These are phyloP conservation scores for Bipolaris oryzae DNA, from an alignment of 2,329 filamentous ascomycete species.

Conservation along the genomic window DNA sequence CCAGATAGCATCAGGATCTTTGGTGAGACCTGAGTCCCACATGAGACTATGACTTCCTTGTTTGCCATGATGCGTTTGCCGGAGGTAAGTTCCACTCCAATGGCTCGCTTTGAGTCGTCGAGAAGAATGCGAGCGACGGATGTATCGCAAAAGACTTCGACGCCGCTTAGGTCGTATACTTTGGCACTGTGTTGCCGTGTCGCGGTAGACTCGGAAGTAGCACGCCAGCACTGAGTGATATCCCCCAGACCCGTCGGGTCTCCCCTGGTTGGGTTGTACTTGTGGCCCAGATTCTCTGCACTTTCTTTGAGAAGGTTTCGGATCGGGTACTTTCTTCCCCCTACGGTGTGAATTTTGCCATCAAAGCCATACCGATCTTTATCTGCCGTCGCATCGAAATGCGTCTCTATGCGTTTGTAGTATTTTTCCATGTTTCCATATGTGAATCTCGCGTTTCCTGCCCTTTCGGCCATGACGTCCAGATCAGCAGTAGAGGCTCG, in stretches of 20 bases:
- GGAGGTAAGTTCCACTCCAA: slow-evolving; percentile 34
- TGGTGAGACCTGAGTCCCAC: slow-evolving; percentile 47
- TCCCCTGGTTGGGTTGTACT: slow-evolving; percentile 19
- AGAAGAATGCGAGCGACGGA: slow-evolving; percentile 22
- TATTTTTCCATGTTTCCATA: slow-evolving; percentile 25
- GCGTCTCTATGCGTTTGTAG: slow-evolving; percentile 19
- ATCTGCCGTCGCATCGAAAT: slow-evolving; percentile 17
- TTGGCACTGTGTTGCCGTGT: slow-evolving; percentile 25
- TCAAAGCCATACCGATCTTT: slow-evolving; percentile 22
- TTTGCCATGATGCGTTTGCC: slow-evolving; percentile 8
- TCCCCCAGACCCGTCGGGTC: slow-evolving; percentile 20
- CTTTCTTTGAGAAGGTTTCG: slow-evolving; percentile 13
- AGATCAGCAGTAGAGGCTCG: slow-evolving; percentile 21
- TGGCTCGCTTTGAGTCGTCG: slow-evolving; percentile 16
- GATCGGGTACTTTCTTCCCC: slow-evolving; percentile 23
- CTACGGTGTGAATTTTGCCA: slow-evolving; percentile 24
- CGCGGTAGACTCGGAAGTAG: slow-evolving; percentile 16
- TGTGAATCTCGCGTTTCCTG: slow-evolving; percentile 18
- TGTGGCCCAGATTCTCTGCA: slow-evolving; percentile 18
- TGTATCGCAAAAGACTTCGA: slow-evolving; percentile 13
- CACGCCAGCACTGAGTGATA: slow-evolving; percentile 20
- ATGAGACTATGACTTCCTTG: slow-evolving; percentile 53
- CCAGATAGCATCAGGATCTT: slow-evolving; percentile 49
- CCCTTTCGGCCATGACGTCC: slow-evolving; percentile 19
- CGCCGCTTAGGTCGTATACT: slow-evolving; percentile 25